A percentile compares a stretch with the other conserved stretches of the same genome.
Evolutionary conservation across 805 yeast species (phyloP).

Genomic region (Starmera caribaea): DNA sequence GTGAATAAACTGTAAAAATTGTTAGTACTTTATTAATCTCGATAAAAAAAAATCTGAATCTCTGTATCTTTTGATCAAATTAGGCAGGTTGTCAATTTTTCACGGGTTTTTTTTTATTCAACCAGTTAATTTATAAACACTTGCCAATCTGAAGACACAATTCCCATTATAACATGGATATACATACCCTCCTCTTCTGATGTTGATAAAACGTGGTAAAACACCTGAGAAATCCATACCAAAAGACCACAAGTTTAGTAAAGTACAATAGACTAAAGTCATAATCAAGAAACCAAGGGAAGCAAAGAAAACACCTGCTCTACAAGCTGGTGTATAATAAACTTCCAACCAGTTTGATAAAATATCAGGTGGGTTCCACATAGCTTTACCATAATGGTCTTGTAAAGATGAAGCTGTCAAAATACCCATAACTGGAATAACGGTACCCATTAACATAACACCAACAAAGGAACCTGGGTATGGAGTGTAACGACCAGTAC

Average conservation of each 20-base stretch:
- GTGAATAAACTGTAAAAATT: conserved; percentile 15
- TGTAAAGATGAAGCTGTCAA: conserved; percentile 15
- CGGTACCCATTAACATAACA: conserved; percentile 14
- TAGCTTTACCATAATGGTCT: conserved; percentile 13
- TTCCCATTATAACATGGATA: too few relatives aligned
- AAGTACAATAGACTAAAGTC: conserved; percentile 20
- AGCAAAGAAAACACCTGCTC: conserved; percentile 41
- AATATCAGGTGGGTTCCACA: conserved; percentile 40
- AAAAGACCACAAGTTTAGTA: conserved; percentile 29
- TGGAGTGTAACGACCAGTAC: conserved; percentile 8
- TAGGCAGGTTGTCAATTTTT: too few relatives aligned
- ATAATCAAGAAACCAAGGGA: conserved; percentile 23
- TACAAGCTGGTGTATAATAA: conserved; percentile 25
- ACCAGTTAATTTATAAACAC: too few relatives aligned
- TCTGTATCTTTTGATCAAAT: too few relatives aligned
- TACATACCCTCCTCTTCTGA: neutral
- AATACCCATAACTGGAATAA: conserved; percentile 19
- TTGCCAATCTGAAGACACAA: too few relatives aligned
- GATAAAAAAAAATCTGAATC: too few relatives aligned
- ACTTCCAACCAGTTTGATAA: conserved; percentile 30
- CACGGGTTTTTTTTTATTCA: too few relatives aligned
- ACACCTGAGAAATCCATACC: conserved; percentile 30
- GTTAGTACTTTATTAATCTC: too few relatives aligned
- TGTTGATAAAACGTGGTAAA: neutral
- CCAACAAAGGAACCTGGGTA: conserved; percentile 13